These are phyloP conservation scores for Tuber aestivum DNA, from an alignment of 495 filamentous ascomycete species.

Conservation along the genomic window DNA sequence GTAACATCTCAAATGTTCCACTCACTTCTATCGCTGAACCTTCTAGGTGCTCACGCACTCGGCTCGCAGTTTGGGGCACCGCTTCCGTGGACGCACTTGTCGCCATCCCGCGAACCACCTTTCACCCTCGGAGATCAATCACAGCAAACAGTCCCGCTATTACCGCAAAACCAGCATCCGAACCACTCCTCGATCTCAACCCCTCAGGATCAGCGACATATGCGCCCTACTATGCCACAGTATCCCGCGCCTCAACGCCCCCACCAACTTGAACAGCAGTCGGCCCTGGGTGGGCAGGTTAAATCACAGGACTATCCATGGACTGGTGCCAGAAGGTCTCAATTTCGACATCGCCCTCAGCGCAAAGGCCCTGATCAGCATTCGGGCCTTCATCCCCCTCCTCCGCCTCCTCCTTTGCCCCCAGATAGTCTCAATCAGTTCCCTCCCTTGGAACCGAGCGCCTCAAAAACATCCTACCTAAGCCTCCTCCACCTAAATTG, in stretches of 20 bases:
- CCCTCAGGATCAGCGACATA: conserved; percentile 25
- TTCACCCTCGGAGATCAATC: no score
- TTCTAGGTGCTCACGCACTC: background rate
- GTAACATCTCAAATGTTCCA: background rate
- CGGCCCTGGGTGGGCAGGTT: background rate
- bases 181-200: no score
- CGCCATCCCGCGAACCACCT: no score
- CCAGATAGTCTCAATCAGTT: conserved; percentile 32
- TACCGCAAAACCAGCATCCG: no score
- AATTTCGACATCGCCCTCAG: background rate
- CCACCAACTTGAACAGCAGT: conserved; percentile 11
- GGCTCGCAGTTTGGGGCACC: background rate
- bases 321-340: conserved; percentile 2
- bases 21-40: background rate
- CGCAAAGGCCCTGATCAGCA: background rate
- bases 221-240: conserved; percentile 12
- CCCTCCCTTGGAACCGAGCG: conserved; percentile 28
- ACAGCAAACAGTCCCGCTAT: no score
- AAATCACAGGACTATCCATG: background rate
- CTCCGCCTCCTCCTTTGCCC: conserved; percentile 7
- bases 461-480: conserved; percentile 17
- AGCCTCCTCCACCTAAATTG: conserved; percentile 7
- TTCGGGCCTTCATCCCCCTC: conserved; percentile 3
- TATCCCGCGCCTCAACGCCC: conserved; percentile 1
- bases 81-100: background rate